Conservation (phyloP, 352 stramenopile genomes). For the Phytophthora foliorum region DNA sequence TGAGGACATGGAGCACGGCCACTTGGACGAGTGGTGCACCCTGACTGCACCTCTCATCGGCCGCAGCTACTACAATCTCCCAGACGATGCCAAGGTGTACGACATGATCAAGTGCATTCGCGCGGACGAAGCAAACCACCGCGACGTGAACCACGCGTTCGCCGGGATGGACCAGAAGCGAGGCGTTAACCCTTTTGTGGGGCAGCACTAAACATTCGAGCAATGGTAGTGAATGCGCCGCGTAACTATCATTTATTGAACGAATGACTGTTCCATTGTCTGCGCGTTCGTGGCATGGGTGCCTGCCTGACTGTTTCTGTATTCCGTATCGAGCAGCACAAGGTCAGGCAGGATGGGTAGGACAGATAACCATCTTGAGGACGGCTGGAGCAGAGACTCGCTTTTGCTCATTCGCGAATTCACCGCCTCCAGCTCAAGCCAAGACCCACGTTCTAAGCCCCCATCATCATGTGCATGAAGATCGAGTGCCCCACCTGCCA, state of each 20-base stretch:
- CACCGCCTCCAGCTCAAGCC: neutral
- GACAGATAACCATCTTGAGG: neutral
- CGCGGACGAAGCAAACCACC: slow-evolving; percentile 87
- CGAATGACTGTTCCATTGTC: neutral
- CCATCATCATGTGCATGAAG: slow-evolving; percentile 64
- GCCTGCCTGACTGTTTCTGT: too few relatives aligned
- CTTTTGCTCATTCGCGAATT: slow-evolving; percentile 11
- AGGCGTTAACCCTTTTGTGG: slow-evolving; percentile 44
- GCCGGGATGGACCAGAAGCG: slow-evolving; percentile 48
- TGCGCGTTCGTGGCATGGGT: too few relatives aligned
- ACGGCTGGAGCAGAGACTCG: neutral
- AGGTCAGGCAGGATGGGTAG: neutral
- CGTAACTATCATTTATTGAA: neutral
- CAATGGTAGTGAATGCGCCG: too few relatives aligned
- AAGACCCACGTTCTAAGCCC: slow-evolving; percentile 1
- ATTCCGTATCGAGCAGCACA: too few relatives aligned
- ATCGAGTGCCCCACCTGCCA: slow-evolving; percentile 66
- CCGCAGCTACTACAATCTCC: slow-evolving; percentile 88
- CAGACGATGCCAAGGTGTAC: slow-evolving; percentile 76
- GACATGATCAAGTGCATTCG: slow-evolving; percentile 90
- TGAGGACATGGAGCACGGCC: slow-evolving; percentile 84
- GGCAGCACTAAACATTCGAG: slow-evolving; percentile 7
- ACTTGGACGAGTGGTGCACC: slow-evolving; percentile 79
- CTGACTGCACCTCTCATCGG: slow-evolving; percentile 71
- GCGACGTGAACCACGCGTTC: slow-evolving; percentile 87